These are phyloP conservation scores for Corynascus novoguineensis DNA, from an alignment of 495 filamentous ascomycete genomes.

Conservation along the genomic window DNA sequence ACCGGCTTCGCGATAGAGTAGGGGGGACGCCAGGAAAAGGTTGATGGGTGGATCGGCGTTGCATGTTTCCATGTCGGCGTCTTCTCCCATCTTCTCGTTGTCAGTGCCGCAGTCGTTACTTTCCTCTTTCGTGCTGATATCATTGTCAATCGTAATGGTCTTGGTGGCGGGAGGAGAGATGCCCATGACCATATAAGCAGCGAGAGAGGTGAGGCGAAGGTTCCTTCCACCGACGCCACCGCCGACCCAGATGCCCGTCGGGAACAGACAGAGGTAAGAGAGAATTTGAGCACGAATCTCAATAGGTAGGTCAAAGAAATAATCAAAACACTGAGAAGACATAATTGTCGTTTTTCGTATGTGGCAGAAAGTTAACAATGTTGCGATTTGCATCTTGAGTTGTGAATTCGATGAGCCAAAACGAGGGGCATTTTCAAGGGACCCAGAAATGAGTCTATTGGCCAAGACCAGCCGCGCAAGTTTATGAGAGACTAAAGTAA, in stretches of 20 bases:
- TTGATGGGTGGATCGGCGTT: constrained; percentile 16
- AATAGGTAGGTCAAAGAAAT: constrained; percentile 17
- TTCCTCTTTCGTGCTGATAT: background rate
- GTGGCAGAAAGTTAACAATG: too few relatives aligned
- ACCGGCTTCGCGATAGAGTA: constrained; percentile 32
- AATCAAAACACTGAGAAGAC: background rate
- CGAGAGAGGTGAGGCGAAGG: background rate
- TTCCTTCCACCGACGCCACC: background rate
- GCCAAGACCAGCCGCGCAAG: too few relatives aligned
- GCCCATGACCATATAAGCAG: background rate
- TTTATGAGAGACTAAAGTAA: too few relatives aligned
- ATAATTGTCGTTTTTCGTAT: background rate
- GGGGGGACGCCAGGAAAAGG: constrained; percentile 31
- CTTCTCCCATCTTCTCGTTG: background rate
- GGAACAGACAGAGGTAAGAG: constrained; percentile 14
- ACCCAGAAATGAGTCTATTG: too few relatives aligned
- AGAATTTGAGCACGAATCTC: constrained; percentile 22
- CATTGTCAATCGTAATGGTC: background rate
- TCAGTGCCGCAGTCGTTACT: background rate
- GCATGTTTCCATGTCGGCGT: background rate
- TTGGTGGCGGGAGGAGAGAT: background rate
- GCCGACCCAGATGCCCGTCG: constrained; percentile 11
- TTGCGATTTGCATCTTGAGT: too few relatives aligned
- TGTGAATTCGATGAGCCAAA: too few relatives aligned
- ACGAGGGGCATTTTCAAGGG: too few relatives aligned